phyloP scores from a whole-genome alignment of 2,329 filamentous ascomycete species.

The Colletotrichum endophyticum region DNA sequence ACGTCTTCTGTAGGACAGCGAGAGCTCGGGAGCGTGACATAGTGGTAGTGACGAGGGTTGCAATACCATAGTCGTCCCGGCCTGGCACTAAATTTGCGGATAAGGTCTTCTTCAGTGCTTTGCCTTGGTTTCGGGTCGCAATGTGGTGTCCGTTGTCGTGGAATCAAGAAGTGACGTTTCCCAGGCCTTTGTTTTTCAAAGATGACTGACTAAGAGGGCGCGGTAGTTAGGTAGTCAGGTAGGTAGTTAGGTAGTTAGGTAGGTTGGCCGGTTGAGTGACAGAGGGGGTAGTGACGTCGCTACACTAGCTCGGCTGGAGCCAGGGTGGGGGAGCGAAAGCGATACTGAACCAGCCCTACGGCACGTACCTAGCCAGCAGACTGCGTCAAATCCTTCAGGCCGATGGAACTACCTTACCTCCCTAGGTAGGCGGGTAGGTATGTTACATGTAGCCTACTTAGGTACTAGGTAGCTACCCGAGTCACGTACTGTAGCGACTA shows the following conservation, averaged over 20 bases:
- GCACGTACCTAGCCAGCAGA: neutral
- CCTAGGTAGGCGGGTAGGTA: too few species aligned
- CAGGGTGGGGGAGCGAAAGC: neutral
- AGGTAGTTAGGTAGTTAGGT: neutral
- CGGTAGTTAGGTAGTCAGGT: neutral
- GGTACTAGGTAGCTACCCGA: neutral
- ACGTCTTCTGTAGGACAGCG: slow-evolving; percentile 90
- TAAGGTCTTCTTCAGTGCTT: neutral
- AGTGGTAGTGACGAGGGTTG: slow-evolving; percentile 23
- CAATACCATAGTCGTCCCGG: slow-evolving; percentile 13
- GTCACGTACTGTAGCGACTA: neutral
- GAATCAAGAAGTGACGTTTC: neutral
- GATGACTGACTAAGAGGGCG: neutral
- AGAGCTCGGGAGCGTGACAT: slow-evolving; percentile 63
- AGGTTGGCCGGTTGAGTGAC: neutral
- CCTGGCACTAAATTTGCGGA: neutral
- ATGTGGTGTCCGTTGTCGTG: neutral
- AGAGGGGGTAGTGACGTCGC: slow-evolving; percentile 11
- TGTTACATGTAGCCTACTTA: too few species aligned
- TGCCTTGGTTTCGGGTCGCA: neutral
- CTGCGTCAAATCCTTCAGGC: neutral
- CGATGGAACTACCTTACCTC: neutral
- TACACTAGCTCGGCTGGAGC: neutral
- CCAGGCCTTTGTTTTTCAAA: neutral
- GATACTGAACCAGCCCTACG: neutral